These are phyloP conservation scores for Vigna angularis DNA, from an alignment of 306 rosid species.

Conservation along the genomic window DNA sequence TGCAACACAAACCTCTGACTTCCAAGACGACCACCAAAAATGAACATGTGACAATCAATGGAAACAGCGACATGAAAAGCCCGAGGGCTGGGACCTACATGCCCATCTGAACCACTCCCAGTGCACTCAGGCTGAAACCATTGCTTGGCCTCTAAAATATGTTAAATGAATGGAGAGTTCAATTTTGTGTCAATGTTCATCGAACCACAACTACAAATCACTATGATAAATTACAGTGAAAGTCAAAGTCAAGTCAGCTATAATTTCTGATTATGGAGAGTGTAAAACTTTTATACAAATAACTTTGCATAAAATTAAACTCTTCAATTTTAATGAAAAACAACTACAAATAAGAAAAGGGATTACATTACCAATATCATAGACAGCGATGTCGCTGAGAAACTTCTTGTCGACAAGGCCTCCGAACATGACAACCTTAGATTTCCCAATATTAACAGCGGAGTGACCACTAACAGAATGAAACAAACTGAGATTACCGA, in stretches of 20 bases:
- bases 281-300: neutral
- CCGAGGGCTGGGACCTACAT: constrained; percentile 88
- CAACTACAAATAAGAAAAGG: neutral
- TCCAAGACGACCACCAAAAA: constrained; percentile 95
- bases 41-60: constrained; percentile 95
- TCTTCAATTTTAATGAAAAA: neutral
- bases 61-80: constrained; percentile 93
- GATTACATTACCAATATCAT: constrained; percentile 63
- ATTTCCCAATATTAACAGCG: constrained; percentile 81
- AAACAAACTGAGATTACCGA: neutral
- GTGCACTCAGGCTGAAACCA: constrained; percentile 97
- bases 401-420: constrained; percentile 91
- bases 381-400: constrained; percentile 76
- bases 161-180: constrained; percentile 30
- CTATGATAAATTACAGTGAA: neutral
- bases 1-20: constrained; percentile 66
- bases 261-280: neutral
- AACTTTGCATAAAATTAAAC: neutral
- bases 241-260: neutral
- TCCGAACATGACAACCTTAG: constrained; percentile 92
- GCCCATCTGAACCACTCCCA: constrained; percentile 80
- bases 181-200: neutral
- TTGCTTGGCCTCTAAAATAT: constrained; percentile 65
- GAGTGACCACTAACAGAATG: constrained; percentile 76
- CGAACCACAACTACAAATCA: neutral